Evolutionary conservation across 306 rosid species (phyloP).

Genomic region (Ammopiptanthus mongolicus): DNA sequence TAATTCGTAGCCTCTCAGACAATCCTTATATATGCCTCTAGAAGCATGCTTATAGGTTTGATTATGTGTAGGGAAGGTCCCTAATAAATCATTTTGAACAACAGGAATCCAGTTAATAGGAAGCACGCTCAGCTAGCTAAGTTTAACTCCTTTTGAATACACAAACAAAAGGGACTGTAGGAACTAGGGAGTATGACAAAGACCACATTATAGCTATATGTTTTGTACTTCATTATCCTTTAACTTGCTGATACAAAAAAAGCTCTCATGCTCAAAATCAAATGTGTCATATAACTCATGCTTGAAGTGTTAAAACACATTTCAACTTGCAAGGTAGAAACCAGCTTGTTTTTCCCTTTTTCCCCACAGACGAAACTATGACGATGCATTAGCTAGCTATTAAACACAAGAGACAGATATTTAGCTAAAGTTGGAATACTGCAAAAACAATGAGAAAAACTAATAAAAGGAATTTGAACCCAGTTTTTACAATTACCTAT

Average conservation of each 20-base stretch:
- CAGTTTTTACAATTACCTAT: slow-evolving; percentile 53
- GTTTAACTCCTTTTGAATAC: background rate
- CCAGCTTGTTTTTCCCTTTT: background rate
- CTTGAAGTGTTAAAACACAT: background rate
- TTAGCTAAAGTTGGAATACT: background rate
- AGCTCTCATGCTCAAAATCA: background rate
- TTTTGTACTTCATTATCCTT: background rate
- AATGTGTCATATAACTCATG: background rate
- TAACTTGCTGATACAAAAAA: background rate
- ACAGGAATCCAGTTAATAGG: background rate
- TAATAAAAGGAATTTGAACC: background rate
- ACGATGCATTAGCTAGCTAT: background rate
- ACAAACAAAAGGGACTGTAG: background rate
- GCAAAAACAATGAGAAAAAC: background rate
- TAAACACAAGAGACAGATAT: background rate
- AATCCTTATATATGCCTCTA: background rate
- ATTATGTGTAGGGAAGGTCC: background rate
- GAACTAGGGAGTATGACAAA: background rate
- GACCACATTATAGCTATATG: background rate
- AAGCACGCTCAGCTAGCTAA: background rate
- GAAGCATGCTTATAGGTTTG: background rate
- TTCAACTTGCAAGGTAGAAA: background rate
- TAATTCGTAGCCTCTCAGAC: background rate
- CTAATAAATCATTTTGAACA: slow-evolving; percentile 1
- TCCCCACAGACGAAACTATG: background rate